Conservation (phyloP, 2,329 filamentous ascomycete genomes). For the Verticillium isaacii region DNA sequence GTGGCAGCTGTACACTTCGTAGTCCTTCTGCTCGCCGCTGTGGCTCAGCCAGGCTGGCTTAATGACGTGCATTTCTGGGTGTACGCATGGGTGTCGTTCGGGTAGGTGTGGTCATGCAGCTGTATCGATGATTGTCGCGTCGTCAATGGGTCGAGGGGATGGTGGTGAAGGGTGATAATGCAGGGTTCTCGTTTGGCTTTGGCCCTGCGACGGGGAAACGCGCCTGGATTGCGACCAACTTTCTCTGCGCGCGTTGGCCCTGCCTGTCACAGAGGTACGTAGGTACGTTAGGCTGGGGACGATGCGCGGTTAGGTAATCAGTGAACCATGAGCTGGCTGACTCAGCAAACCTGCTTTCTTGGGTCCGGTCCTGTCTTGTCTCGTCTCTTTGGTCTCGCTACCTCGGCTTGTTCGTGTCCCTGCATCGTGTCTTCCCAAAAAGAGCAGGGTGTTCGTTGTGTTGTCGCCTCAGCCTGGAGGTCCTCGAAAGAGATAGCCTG, state of each 20-base stretch:
- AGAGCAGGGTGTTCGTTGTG: too few relatives aligned
- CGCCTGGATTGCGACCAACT: not conserved
- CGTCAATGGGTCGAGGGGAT: not conserved
- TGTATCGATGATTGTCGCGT: not conserved
- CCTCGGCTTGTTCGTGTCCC: not conserved
- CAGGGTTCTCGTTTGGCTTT: not conserved
- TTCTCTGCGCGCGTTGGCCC: not conserved
- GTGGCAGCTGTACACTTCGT: conserved; percentile 97
- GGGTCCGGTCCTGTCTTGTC: too few relatives aligned
- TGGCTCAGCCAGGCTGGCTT: conserved; percentile 96
- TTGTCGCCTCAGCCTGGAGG: too few relatives aligned
- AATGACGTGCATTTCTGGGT: conserved; percentile 71
- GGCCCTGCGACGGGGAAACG: not conserved
- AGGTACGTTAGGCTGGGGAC: not conserved
- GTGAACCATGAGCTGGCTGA: not conserved
- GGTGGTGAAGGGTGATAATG: not conserved
- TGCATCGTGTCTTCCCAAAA: too few relatives aligned
- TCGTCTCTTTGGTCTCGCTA: not conserved
- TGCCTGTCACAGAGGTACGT: not conserved
- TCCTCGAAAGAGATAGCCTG: too few relatives aligned
- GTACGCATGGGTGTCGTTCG: not conserved
- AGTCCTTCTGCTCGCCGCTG: conserved; percentile 95
- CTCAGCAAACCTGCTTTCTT: not conserved
- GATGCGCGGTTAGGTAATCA: not conserved
- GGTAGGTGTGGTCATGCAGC: not conserved